Base-by-base conservation (phyloP, 495 filamentous ascomycete genomes). In the Talaromyces trachyspermus region DNA sequence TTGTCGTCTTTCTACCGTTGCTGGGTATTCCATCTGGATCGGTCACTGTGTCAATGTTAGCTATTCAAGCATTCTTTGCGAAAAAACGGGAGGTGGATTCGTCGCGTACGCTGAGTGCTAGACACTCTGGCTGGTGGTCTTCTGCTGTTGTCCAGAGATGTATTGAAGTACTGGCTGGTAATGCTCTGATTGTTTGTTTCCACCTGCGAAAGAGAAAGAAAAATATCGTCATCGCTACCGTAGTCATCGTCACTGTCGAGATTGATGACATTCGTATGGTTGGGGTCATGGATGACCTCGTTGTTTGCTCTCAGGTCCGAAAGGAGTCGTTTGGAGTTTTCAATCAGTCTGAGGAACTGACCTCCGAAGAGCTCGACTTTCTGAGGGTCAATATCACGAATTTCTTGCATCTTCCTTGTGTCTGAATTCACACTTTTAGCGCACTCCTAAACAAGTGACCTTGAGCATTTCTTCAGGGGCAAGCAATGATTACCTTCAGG, bases 361-460 rank as follows among this genome's bases (percentile, higher is more conserved):
- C 63, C 63, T 14, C 89, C 89, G 56, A 85, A 86, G n/a, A 66
- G 67, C 5, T 75, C 57, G 18, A 92, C 85, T 58, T 81, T 86
- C 17, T 87, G 80, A 8, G 61, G 52, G 42, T 88, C 80, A 45
- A 95, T 84, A 10, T 77, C 79, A 0, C 74, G 77, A 47, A 96
- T 87, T 4, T 62, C 55, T 27, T 65, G 65, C 75, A 98, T 80
- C 48, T 83, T 69, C 3, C 66, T 67, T 30, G 66, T 49, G 25
- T 60, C 67, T 66, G n/a, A n/a, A n/a, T n/a, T n/a, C n/a, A n/a
- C n/a, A n/a, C n/a, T n/a, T n/a, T n/a, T n/a, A n/a, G n/a, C n/a
- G n/a, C n/a, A n/a, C n/a, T n/a, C n/a, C n/a, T n/a, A n/a, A n/a
- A n/a, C n/a, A n/a, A n/a, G n/a, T n/a, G n/a, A n/a, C n/a, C n/a